These are phyloP conservation scores for Hanseniaspora gamundiae DNA, from an alignment of 1,139 yeast genomes.

Conservation along the genomic window DNA sequence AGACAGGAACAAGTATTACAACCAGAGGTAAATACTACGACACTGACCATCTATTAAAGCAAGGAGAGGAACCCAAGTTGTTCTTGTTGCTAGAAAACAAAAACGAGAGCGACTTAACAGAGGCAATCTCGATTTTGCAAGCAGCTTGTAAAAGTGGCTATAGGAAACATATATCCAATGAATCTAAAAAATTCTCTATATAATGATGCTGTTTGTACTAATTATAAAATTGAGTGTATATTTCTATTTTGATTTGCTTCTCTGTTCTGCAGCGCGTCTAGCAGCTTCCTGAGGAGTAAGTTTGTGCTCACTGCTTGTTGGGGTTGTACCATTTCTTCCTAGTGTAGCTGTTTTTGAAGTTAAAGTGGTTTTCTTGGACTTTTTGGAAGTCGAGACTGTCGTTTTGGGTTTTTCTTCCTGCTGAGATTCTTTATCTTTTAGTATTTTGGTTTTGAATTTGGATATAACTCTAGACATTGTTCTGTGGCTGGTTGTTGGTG, in stretches of 20 bases:
- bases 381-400: neutral
- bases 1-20: slow-evolving; percentile 70
- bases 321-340: neutral
- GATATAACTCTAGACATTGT: slow-evolving; percentile 1
- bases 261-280: slow-evolving; percentile 22
- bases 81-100: slow-evolving; percentile 72
- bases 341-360: neutral
- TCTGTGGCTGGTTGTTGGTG: neutral
- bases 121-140: slow-evolving; percentile 55
- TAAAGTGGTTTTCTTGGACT: neutral
- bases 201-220: neutral
- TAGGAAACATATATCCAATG: slow-evolving; percentile 14
- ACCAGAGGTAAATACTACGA: slow-evolving; percentile 73
- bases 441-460: neutral
- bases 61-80: slow-evolving; percentile 57
- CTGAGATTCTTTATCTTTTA: neutral
- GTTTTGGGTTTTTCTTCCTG: neutral
- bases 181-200: neutral
- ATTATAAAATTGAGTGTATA: neutral
- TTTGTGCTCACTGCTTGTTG: neutral
- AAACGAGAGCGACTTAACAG: slow-evolving; percentile 47
- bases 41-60: slow-evolving; percentile 23
- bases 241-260: slow-evolving; percentile 19
- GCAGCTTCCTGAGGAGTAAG: slow-evolving; percentile 23
- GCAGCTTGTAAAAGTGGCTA: slow-evolving; percentile 51